Evolutionary conservation across 495 filamentous ascomycete species (phyloP).

Genomic region (Beverwykella pulmonaria): DNA sequence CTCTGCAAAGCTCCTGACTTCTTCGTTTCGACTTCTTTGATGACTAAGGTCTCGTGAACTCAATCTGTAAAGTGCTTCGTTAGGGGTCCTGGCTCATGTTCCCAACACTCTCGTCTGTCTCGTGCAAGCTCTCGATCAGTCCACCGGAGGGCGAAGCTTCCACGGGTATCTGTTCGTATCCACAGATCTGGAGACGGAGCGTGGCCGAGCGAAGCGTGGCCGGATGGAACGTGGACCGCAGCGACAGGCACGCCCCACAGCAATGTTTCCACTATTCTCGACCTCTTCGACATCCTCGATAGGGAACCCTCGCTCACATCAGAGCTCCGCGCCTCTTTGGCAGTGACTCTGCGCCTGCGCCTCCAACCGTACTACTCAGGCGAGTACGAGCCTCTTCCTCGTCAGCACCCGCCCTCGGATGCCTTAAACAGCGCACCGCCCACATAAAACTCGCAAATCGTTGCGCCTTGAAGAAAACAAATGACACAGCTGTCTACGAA

Average conservation of each 20-base stretch:
- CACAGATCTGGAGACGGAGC: not conserved
- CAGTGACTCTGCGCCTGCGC: not conserved
- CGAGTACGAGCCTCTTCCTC: not conserved
- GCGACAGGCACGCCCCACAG: not conserved
- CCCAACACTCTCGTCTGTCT: not conserved
- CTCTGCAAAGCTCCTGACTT: slow-evolving; percentile 5
- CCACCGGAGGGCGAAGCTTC: not conserved
- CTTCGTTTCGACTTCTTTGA: not conserved
- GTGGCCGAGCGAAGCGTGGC: not conserved
- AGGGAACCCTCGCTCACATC: not conserved
- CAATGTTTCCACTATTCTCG: not conserved
- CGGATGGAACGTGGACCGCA: not conserved
- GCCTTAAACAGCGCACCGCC: not conserved
- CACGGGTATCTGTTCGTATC: not conserved
- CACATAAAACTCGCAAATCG: not conserved
- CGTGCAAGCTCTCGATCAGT: not conserved
- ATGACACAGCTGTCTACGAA: not conserved
- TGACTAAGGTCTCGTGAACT: not conserved
- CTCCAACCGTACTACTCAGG: not conserved
- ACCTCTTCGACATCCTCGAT: not conserved
- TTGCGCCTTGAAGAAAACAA: not conserved
- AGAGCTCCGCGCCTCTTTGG: not conserved
- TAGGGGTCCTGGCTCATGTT: not conserved
- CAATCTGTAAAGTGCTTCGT: not conserved
- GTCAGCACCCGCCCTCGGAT: slow-evolving; percentile 1